Conservation (phyloP, 768 basidiomycete genomes). For the Cystobasidium tubakii region DNA sequence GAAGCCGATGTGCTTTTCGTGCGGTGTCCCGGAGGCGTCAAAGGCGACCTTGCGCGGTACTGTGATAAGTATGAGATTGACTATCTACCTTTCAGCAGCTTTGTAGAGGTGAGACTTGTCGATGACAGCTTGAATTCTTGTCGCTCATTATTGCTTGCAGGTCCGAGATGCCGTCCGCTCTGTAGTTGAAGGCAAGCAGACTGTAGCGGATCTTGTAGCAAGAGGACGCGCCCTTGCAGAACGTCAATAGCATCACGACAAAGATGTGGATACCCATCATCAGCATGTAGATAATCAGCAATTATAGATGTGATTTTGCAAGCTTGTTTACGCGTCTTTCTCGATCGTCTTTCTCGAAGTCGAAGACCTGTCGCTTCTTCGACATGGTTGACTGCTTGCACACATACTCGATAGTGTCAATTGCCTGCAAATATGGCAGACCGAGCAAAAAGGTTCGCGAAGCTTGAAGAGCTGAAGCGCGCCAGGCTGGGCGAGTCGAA, state of each 20-base stretch:
- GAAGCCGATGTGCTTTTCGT: constrained; percentile 95
- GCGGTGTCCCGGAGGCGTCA: constrained; percentile 54
- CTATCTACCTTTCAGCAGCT: constrained; percentile 34
- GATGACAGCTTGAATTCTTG: background rate
- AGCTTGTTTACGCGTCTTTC: constrained; percentile 15
- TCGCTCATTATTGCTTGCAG: background rate
- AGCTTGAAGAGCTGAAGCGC: constrained; percentile 50
- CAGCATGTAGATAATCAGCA: background rate
- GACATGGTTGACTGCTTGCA: background rate
- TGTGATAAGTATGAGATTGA: constrained; percentile 69
- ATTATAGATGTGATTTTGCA: background rate
- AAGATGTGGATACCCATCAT: background rate
- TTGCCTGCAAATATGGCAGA: constrained; percentile 24
- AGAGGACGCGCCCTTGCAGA: background rate
- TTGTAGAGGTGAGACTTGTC: constrained; percentile 36
- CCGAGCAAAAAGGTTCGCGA: constrained; percentile 31
- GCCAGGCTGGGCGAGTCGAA: constrained; percentile 49
- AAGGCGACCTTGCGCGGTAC: constrained; percentile 76
- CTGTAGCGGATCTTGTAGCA: constrained; percentile 7
- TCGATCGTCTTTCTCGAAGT: background rate
- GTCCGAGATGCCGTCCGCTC: background rate
- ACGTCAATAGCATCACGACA: background rate
- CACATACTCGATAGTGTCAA: too few species aligned
- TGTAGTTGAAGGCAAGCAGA: constrained; percentile 16
- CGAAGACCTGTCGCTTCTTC: background rate